Evolutionary conservation across 2,329 filamentous ascomycete genomes (phyloP), one percentile per base, ranked within the genome.

Genomic region (Leptographium flavum): DNA sequence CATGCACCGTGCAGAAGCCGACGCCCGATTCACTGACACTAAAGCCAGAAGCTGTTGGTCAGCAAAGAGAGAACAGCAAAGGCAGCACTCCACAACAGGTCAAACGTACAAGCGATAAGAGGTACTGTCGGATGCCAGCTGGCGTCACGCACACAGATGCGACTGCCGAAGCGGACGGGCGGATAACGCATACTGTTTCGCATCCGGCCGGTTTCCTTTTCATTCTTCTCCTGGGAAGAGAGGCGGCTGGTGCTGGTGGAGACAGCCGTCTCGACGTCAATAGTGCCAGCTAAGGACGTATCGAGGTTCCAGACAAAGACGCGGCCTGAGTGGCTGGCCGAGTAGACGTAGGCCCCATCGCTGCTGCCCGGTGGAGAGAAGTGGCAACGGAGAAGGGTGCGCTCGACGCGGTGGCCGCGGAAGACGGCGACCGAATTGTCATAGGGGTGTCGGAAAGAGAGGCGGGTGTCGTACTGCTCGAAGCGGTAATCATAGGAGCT

Each of bases 381-480:
- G 63, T 96, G 90, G 57, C 92, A 96, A 49, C 92, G 74, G 53
- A 96, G 95, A 35, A 96, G 70, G 1, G 92, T 96, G 56, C 86
- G 82, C 49, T 93, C 73, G 13, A 98, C 87, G 50, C 75, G 76
- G 63, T 98, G 92, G 10, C 90, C 90, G 23, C 87, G 78, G 70
- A 93, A 96, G 0, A 90, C 95, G 39, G 96, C 92, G 3, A 95
- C 68, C 1, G 84, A 93, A 66, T 90, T 94, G 62, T 96, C 92
- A 55, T 87, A 64, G 0, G 82, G 83, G 60, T 95, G 82, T 2
- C 79, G 78, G 48, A 76, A 75, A 69, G 78, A 86, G 54, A 77
- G 66, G 21, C 72, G 64, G 9, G 77, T 73, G 54, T 81, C 70
- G 60, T 84, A 88, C 11, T 65, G 65, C 42, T 75, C 73, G 59